phyloP scores from a whole-genome alignment of 176 grass and related monocot genomes.

The Carex cristatella region DNA sequence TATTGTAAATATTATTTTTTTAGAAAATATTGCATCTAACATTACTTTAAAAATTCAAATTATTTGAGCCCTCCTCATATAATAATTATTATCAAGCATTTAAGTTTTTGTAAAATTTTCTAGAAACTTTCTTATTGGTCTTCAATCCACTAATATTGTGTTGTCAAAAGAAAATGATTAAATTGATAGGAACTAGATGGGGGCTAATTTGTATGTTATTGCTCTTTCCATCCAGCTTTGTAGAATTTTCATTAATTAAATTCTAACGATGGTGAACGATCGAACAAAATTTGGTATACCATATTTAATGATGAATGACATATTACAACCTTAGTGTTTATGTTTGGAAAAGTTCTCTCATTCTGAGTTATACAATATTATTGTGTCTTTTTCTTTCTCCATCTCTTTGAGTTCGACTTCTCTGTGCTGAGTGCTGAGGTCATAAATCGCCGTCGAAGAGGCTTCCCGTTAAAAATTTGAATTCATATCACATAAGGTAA shows the following conservation, averaged over 20 bases:
- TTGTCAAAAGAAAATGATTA: too few species aligned
- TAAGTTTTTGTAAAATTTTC: too few species aligned
- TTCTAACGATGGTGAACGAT: neutral
- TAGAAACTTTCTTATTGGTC: too few species aligned
- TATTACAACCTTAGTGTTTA: too few species aligned
- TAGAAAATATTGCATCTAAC: too few species aligned
- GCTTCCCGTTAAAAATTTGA: neutral
- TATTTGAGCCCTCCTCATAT: too few species aligned
- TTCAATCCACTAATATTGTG: too few species aligned
- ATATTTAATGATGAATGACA: neutral
- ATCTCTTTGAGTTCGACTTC: neutral
- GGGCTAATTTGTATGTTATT: neutral
- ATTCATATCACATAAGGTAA: too few species aligned
- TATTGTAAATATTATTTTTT: too few species aligned
- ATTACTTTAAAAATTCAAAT: too few species aligned
- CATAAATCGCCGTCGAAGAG: neutral
- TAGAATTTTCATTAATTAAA: neutral
- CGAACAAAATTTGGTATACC: neutral
- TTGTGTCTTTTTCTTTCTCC: neutral
- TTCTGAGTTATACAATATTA: too few species aligned
- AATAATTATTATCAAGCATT: neutral
- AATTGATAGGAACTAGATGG: neutral
- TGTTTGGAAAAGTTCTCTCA: too few species aligned
- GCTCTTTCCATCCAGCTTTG: neutral
- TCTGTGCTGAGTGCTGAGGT: neutral